Evolutionary conservation across 2,329 filamentous ascomycete species (phyloP).

Genomic region (Madurella mycetomatis): DNA sequence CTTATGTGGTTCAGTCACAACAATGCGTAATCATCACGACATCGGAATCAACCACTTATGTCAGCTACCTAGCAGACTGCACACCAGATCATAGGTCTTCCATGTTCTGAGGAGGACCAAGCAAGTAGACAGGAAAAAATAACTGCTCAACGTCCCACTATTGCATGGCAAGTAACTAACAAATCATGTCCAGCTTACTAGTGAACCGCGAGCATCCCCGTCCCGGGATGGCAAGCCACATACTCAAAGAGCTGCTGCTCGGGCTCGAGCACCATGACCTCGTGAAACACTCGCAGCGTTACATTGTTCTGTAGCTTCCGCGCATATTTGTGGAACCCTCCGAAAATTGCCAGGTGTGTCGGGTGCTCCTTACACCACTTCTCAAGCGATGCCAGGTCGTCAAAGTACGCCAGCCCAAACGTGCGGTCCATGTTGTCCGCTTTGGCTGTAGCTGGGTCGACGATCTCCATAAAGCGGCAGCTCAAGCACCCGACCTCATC

Average conservation of each 20-base stretch:
- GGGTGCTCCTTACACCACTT: constrained; percentile 37
- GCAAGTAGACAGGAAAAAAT: no score
- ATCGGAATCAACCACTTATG: no score
- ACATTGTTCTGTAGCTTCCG: constrained; percentile 34
- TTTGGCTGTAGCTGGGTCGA: constrained; percentile 27
- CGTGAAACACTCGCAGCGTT: constrained; percentile 37
- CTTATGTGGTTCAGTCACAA: no score
- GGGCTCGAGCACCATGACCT: constrained; percentile 36
- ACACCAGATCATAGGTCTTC: no score
- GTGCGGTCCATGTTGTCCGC: constrained; percentile 31
- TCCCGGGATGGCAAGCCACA: constrained; percentile 35
- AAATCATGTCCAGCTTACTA: no score
- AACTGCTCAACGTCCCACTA: no score
- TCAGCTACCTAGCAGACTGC: no score
- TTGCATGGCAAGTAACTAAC: no score
- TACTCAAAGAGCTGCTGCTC: constrained; percentile 42
- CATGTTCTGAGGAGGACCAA: no score
- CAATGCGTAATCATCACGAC: no score
- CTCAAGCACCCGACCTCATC: constrained; percentile 40
- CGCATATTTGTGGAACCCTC: constrained; percentile 37
- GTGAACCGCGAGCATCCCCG: constrained; percentile 29
- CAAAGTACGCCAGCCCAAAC: constrained; percentile 40
- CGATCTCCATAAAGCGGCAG: constrained; percentile 41
- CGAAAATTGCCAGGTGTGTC: constrained; percentile 40
- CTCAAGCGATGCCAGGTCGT: constrained; percentile 38